These are phyloP conservation scores for Purshia tridentata DNA, from an alignment of 306 rosid species.

Conservation along the genomic window DNA sequence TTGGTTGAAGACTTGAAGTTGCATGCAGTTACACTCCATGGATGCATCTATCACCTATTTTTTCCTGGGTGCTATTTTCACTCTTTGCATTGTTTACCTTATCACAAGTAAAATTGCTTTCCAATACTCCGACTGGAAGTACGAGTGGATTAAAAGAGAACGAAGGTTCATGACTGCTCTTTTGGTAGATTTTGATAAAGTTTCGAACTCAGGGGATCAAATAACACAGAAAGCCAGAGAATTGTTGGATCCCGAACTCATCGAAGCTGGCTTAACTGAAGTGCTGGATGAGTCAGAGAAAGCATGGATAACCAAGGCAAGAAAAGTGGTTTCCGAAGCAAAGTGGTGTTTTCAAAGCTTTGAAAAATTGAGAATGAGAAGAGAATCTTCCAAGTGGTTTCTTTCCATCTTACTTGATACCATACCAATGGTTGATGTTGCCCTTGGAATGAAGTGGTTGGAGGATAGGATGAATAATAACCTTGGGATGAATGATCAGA, in stretches of 20 bases:
- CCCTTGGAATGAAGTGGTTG: too few species aligned
- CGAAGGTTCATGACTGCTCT: conserved; percentile 3
- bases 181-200: not conserved
- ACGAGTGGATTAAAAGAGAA: conserved; percentile 1
- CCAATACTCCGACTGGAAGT: not conserved
- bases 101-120: not conserved
- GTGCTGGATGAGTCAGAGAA: not conserved
- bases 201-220: not conserved
- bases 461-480: too few species aligned
- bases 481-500: not conserved
- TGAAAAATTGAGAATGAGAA: not conserved
- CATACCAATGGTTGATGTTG: not conserved
- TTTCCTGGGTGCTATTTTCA: too few species aligned
- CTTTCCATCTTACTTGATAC: not conserved
- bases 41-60: too few species aligned
- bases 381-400: not conserved
- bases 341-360: not conserved
- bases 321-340: not conserved
- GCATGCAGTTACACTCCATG: too few species aligned
- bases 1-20: too few species aligned
- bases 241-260: too few species aligned
- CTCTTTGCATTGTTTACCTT: too few species aligned
- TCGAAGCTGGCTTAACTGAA: not conserved
- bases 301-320: conserved; percentile 3
- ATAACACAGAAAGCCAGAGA: not conserved